A percentile compares a stretch with the other conserved stretches of the same genome.
phyloP scores from a whole-genome alignment of 768 basidiomycete species.

The Russula sp. region DNA sequence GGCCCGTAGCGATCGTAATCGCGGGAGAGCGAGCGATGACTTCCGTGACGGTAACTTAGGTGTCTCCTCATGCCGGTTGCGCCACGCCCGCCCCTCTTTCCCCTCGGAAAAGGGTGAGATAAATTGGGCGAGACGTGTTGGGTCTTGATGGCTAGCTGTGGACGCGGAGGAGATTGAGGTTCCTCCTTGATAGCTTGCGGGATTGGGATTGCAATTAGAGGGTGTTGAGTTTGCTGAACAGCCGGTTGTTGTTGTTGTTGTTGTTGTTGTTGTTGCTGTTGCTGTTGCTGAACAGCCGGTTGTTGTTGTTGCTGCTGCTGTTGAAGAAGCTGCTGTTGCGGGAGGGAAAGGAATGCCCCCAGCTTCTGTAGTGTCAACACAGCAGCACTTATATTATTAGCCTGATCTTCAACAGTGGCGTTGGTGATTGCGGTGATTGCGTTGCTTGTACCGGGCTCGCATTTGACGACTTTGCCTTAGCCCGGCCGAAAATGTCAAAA shows the following conservation, averaged over 20 bases:
- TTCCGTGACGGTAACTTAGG: not conserved
- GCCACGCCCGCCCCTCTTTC: not conserved
- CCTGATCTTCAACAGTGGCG: not conserved
- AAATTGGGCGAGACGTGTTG: not conserved
- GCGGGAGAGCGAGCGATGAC: conserved; percentile 4
- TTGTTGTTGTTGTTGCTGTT: not conserved
- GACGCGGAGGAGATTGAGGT: not conserved
- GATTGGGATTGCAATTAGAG: not conserved
- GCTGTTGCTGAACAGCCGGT: not conserved
- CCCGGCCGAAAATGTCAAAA: conserved; percentile 15
- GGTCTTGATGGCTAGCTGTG: not conserved
- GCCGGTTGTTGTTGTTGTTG: not conserved
- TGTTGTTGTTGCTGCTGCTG: too few relatives aligned
- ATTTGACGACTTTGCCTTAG: not conserved
- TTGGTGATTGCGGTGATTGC: too few relatives aligned
- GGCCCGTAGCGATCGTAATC: not conserved
- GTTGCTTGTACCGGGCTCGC: not conserved
- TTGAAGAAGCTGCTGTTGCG: not conserved
- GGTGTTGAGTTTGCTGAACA: not conserved
- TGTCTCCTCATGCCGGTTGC: not conserved
- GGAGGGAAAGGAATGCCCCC: conserved; percentile 4
- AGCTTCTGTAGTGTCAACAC: conserved; percentile 9
- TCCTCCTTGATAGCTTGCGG: not conserved
- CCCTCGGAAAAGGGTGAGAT: not conserved
- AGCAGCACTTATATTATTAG: not conserved